phyloP scores from a whole-genome alignment of 2,329 filamentous ascomycete species.

The Arthrobotrys pseudoclavata region DNA sequence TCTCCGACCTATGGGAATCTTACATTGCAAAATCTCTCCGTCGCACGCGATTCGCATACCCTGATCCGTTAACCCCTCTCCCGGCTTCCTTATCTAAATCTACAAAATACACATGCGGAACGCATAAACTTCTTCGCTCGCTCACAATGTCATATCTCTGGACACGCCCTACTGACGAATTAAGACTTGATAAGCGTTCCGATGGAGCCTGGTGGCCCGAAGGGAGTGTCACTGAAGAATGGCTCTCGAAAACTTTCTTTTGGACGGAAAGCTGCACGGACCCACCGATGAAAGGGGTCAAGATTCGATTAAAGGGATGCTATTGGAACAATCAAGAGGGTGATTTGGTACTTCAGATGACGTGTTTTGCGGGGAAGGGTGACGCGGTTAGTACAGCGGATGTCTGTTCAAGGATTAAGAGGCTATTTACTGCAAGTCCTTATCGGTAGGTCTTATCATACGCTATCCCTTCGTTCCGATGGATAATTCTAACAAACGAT shows the following conservation, averaged over 20 bases:
- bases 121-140: constrained; percentile 54
- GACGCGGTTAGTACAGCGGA: constrained; percentile 51
- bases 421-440: constrained; percentile 54
- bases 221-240: constrained; percentile 52
- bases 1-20: constrained; percentile 59
- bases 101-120: constrained; percentile 47
- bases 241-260: constrained; percentile 55
- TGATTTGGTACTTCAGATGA: constrained; percentile 58
- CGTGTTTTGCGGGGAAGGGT: constrained; percentile 57
- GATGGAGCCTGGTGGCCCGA: constrained; percentile 57
- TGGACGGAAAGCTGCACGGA: constrained; percentile 59
- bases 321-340: constrained; percentile 59
- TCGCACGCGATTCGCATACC: constrained; percentile 54
- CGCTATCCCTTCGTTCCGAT: not conserved
- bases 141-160: constrained; percentile 57
- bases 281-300: constrained; percentile 56
- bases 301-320: constrained; percentile 56
- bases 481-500: constrained; percentile 13
- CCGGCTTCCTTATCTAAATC: constrained; percentile 10
- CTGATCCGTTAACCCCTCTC: constrained; percentile 18
- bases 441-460: constrained; percentile 49
- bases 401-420: constrained; percentile 58
- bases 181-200: constrained; percentile 48
- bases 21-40: constrained; percentile 56
- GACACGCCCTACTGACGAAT: constrained; percentile 55